Percentiles rank a stretch among this genome's conserved stretches.
phyloP scores from a whole-genome alignment of 2,329 filamentous ascomycete species.

The Tothia fuscella region DNA sequence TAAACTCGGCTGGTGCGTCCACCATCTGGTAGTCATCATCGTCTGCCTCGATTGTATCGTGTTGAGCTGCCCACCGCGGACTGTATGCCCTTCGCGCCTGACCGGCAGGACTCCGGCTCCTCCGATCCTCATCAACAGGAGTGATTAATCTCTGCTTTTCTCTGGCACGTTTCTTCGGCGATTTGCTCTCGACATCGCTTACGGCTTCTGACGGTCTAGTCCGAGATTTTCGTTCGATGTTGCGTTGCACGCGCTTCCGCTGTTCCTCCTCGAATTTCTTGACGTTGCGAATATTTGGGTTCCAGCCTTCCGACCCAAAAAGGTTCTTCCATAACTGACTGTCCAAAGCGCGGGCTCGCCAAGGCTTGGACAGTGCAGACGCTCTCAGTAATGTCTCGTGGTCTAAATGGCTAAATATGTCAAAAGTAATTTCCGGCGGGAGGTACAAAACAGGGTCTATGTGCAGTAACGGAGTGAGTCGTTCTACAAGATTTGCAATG shows the following conservation, averaged over 20 bases:
- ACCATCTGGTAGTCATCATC: slow-evolving; percentile 27
- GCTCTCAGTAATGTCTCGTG: slow-evolving; percentile 68
- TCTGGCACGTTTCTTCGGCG: slow-evolving; percentile 9
- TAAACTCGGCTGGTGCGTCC: slow-evolving; percentile 18
- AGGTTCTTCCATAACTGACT: slow-evolving; percentile 74
- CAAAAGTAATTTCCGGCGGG: slow-evolving; percentile 80
- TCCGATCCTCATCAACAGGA: no score
- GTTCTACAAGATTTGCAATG: slow-evolving; percentile 68
- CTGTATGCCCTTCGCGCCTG: slow-evolving; percentile 15
- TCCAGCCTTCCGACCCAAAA: slow-evolving; percentile 81
- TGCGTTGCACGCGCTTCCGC: slow-evolving; percentile 14
- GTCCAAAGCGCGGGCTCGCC: slow-evolving; percentile 73
- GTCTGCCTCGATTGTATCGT: slow-evolving; percentile 36
- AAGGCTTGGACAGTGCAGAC: slow-evolving; percentile 65
- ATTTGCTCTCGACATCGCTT: slow-evolving; percentile 11
- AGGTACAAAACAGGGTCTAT: slow-evolving; percentile 83
- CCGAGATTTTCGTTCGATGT: slow-evolving; percentile 38
- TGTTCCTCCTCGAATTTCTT: slow-evolving; percentile 48
- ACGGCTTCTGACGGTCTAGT: slow-evolving; percentile 29
- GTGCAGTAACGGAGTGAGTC: slow-evolving; percentile 71
- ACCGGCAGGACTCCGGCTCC: slow-evolving; percentile 8
- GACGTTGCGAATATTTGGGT: slow-evolving; percentile 53
- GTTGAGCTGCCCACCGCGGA: slow-evolving; percentile 33
- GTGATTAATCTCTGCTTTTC: slow-evolving; percentile 5
- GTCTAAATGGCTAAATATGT: slow-evolving; percentile 78